Evolutionary conservation across 1,284 basidiomycete genomes (phyloP), one percentile per base, ranked within the genome.

Genomic region (Malassezia psittaci): DNA sequence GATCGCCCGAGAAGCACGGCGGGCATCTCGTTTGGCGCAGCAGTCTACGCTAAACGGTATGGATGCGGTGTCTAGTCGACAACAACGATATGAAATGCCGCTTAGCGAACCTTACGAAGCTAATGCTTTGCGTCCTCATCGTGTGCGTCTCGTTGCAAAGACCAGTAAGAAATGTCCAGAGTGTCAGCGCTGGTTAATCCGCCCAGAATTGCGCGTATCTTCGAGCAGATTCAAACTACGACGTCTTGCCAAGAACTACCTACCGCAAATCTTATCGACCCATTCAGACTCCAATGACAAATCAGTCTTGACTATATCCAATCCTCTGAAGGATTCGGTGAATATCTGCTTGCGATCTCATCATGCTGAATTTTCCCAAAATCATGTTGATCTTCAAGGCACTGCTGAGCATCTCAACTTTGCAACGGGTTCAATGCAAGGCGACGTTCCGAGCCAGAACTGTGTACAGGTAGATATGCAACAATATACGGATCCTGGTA

Each of bases 151-250:
- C 2, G 86, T 87, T 60, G 87, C 90, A 0, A 96, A 96, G 76
- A 82, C 87, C 48, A 90, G 90, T 2, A 96, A 96, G 77, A 86
- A 94, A 6, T 99, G 94, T 77, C 85, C 89, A 5, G 81, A 81
- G 2, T 99, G 94, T 74, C 84, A 87, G 13, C 93, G 96, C 76
- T 93, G 96, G 64, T 82, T 98, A 58, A 93, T 96, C 77, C 94
- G 96, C 71, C 94, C 94, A 1, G 94, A 99, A 74, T 87, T 90
- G 68, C 98, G 96, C 75, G 85, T 90, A 0, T 86, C 88, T 65
- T 88, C 87, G 6, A 85, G 88, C 34, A 83, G 88, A 6, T 96
- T 86, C 82, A 96, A 96, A 77, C 96, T 98, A 77, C 96, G 94
- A 75, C 84, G 96, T 44, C 87, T 93, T 44, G 94, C 93, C 0